Conservation (phyloP, 441 rosid species). For the Bruguiera hainesii region DNA sequence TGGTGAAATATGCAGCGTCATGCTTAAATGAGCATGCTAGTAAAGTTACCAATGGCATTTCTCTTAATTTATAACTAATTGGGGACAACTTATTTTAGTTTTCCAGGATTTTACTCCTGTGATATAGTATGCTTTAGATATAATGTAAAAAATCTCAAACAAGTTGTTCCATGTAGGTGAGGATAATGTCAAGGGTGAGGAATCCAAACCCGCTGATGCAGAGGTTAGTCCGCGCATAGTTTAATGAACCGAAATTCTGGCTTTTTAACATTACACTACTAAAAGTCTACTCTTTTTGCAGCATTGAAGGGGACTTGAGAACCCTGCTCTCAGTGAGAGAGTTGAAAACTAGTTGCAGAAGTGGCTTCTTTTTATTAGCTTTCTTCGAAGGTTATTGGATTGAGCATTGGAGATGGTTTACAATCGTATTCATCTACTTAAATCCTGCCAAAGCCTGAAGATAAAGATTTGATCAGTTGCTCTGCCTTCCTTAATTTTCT, state of each 20-base stretch:
- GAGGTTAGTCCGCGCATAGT: background rate
- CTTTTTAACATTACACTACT: background rate
- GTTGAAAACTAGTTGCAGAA: constrained; percentile 1
- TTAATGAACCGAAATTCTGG: background rate
- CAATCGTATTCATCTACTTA: background rate
- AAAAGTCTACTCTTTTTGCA: background rate
- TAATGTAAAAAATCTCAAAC: background rate
- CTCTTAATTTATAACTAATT: background rate
- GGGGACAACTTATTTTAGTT: background rate
- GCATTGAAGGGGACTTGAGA: background rate
- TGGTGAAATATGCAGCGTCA: no score
- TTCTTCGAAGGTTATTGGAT: background rate
- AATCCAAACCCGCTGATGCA: background rate
- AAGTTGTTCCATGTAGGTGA: background rate
- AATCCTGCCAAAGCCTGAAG: background rate
- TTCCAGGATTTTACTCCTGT: background rate
- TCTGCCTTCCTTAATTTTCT: background rate
- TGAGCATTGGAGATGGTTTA: background rate
- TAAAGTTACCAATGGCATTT: background rate
- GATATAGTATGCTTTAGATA: background rate
- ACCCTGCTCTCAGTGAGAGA: background rate
- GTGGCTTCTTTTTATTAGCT: background rate
- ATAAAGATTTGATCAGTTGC: background rate
- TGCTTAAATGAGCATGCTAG: background rate
- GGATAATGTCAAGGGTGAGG: background rate